Conservation (phyloP, 192 early-diverging fungal genomes). For the Mortierella claussenii region DNA sequence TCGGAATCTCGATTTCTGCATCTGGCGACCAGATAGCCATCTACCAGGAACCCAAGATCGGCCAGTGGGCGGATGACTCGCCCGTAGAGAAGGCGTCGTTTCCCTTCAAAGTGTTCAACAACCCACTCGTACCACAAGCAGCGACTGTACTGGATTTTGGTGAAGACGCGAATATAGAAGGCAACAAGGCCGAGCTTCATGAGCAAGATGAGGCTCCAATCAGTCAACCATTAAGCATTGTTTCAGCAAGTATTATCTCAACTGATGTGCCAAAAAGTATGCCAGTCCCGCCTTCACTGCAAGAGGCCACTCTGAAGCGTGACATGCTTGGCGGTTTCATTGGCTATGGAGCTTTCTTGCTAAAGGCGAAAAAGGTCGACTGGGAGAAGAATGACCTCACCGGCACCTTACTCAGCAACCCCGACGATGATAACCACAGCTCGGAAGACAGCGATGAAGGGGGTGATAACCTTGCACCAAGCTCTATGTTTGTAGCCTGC, state of each 20-base stretch:
- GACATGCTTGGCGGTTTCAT: conserved; percentile 10
- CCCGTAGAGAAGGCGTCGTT: conserved; percentile 9
- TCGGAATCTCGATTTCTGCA: conserved; percentile 29
- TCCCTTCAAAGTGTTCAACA: conserved; percentile 31
- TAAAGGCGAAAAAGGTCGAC: conserved; percentile 7
- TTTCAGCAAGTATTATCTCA: background rate
- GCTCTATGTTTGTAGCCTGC: conserved; percentile 29
- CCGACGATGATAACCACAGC: background rate
- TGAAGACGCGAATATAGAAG: conserved; percentile 9
- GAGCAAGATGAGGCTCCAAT: background rate
- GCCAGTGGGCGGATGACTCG: conserved; percentile 26
- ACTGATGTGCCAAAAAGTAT: background rate
- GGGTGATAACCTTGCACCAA: too few species aligned
- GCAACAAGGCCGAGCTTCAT: background rate
- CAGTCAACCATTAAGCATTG: background rate
- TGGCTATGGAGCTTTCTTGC: conserved; percentile 31
- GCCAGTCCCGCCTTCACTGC: background rate
- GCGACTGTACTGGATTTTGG: background rate
- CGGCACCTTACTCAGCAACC: background rate
- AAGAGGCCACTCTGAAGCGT: background rate
- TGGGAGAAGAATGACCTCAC: conserved; percentile 21
- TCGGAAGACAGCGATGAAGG: background rate
- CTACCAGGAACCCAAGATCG: conserved; percentile 40
- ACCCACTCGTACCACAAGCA: conserved; percentile 21
- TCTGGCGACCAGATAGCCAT: conserved; percentile 30